These are phyloP conservation scores for Poa pratensis DNA, from an alignment of 176 grass and related monocot species.

Conservation along the genomic window DNA sequence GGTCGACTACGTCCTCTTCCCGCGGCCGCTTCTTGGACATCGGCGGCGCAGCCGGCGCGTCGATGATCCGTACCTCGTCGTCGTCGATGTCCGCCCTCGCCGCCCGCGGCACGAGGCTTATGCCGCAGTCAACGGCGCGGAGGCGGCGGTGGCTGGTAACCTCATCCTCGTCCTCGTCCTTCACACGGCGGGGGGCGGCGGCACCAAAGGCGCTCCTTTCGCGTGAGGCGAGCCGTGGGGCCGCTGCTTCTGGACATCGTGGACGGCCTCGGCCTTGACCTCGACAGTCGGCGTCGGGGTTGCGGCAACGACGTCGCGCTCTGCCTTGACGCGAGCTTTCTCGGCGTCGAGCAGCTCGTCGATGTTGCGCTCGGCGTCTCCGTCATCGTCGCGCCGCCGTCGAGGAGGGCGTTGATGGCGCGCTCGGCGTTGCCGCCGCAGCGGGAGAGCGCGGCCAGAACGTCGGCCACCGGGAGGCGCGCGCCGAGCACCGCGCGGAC, in stretches of 20 bases:
- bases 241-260: neutral
- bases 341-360: neutral
- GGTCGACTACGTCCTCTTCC: conserved; percentile 23
- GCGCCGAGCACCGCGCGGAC: conserved; percentile 64
- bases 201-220: neutral
- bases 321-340: conserved; percentile 33
- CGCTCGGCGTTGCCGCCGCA: conserved; percentile 66
- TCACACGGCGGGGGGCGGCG: neutral
- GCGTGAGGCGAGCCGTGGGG: neutral
- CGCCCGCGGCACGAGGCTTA: conserved; percentile 45
- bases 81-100: conserved; percentile 31
- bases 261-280: conserved; percentile 33
- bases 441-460: conserved; percentile 56
- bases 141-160: neutral
- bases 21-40: conserved; percentile 40
- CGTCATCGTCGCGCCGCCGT: neutral
- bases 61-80: conserved; percentile 32
- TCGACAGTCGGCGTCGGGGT: neutral
- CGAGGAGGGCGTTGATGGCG: conserved; percentile 75
- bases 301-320: conserved; percentile 31
- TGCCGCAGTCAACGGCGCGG: neutral
- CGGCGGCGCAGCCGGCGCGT: conserved; percentile 39
- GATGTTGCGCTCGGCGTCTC: neutral
- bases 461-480: conserved; percentile 18
- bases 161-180: conserved; percentile 8